Conservation (phyloP, 345 rosid species). For the Lepidium sativum region DNA sequence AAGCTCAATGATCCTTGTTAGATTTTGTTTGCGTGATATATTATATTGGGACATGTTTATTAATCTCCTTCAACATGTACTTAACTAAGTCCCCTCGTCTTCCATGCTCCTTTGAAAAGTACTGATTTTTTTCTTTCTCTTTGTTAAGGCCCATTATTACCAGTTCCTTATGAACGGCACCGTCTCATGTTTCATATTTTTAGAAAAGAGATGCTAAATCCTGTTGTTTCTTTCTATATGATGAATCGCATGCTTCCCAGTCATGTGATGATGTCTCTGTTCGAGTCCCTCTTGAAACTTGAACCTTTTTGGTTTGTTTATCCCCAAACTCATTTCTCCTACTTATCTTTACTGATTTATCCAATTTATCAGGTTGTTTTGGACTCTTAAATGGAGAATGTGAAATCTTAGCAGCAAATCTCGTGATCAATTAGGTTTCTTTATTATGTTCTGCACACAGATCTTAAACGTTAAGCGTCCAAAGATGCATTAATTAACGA, state of each 20-base stretch:
- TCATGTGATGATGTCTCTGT: slow-evolving; percentile 20
- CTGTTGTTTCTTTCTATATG: not conserved
- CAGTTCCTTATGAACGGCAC: no score
- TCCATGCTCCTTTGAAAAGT: not conserved
- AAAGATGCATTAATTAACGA: slow-evolving; percentile 22
- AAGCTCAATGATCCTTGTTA: not conserved
- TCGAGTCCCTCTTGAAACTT: slow-evolving; percentile 13
- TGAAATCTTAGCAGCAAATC: not conserved
- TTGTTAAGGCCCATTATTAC: not conserved
- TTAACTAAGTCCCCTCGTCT: not conserved
- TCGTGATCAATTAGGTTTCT: not conserved
- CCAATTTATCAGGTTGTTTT: slow-evolving; percentile 2
- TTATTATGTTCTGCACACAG: slow-evolving; percentile 11
- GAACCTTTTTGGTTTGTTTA: slow-evolving; percentile 9
- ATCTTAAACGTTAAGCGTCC: slow-evolving; percentile 7
- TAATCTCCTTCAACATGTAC: not conserved
- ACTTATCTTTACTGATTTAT: not conserved
- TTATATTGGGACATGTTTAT: not conserved
- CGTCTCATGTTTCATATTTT: no score
- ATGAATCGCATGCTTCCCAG: slow-evolving; percentile 10
- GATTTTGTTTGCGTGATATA: not conserved
- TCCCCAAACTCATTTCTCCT: not conserved
- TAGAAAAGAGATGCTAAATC: not conserved
- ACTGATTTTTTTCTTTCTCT: not conserved
- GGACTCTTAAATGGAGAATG: not conserved